These are phyloP conservation scores for Chalaropsis thielavioides DNA, from an alignment of 2,329 filamentous ascomycete genomes.

Conservation along the genomic window DNA sequence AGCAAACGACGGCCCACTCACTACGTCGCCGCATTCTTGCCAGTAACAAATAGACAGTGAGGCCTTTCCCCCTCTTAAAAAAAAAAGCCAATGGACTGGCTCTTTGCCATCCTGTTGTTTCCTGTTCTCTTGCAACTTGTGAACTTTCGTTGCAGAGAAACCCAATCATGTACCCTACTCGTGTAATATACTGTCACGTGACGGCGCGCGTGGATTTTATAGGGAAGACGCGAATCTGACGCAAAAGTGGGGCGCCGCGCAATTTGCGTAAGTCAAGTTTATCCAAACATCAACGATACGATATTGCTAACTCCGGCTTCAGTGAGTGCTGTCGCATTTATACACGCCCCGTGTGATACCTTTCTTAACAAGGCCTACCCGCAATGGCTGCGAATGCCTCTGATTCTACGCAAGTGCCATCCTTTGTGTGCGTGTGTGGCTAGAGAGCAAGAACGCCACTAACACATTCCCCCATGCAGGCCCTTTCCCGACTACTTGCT, in stretches of 20 bases:
- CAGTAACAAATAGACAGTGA: background rate
- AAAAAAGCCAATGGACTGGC: too few relatives aligned
- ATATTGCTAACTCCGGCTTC: too few relatives aligned
- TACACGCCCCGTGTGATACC: too few relatives aligned
- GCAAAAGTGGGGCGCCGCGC: constrained; percentile 15
- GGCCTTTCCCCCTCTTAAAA: too few relatives aligned
- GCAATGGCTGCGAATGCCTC: background rate
- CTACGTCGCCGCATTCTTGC: background rate
- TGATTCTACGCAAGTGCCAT: background rate
- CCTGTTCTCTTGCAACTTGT: background rate
- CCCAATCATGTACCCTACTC: too few relatives aligned
- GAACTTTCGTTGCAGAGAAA: too few relatives aligned
- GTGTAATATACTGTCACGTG: constrained; percentile 12
- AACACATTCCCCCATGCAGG: background rate
- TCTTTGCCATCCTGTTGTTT: background rate
- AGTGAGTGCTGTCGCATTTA: too few relatives aligned
- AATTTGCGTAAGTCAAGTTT: background rate
- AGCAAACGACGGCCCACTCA: background rate
- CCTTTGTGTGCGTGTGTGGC: background rate
- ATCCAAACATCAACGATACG: too few relatives aligned
- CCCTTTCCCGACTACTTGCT: constrained; percentile 12
- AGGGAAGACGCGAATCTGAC: constrained; percentile 6
- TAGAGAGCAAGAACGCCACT: background rate
- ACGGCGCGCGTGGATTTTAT: constrained; percentile 14
- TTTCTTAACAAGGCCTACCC: background rate